Conservation (phyloP, 1,284 basidiomycete genomes). For the Meripilus lineatus region DNA sequence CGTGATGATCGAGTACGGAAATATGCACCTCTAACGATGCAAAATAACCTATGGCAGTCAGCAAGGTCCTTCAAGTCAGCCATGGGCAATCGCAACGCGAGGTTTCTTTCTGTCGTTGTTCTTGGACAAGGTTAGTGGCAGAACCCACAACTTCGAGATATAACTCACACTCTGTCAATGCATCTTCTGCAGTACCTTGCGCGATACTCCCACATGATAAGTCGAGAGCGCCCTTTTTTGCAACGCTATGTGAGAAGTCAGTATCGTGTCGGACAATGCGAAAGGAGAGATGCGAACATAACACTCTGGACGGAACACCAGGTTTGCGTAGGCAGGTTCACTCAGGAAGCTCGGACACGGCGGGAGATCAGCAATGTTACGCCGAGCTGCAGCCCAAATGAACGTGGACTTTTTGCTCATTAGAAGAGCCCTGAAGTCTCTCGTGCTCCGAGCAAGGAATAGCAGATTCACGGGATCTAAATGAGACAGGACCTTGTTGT, state of each 20-base stretch:
- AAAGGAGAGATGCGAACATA: slow-evolving; percentile 12
- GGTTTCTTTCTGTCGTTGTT: too few species aligned
- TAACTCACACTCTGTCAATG: neutral
- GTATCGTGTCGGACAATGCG: too few species aligned
- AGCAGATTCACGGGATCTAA: slow-evolving; percentile 14
- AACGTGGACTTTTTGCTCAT: slow-evolving; percentile 11
- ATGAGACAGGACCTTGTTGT: slow-evolving; percentile 8
- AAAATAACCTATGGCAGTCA: too few species aligned
- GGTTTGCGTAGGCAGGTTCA: slow-evolving; percentile 14
- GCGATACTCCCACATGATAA: neutral
- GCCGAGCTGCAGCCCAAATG: slow-evolving; percentile 11
- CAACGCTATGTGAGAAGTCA: too few species aligned
- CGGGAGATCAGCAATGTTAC: slow-evolving; percentile 8
- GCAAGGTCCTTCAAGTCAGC: too few species aligned
- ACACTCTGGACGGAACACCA: slow-evolving; percentile 12
- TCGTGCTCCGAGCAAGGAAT: slow-evolving; percentile 12
- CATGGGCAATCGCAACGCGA: too few species aligned
- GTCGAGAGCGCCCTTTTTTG: neutral
- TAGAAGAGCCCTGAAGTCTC: slow-evolving; percentile 8
- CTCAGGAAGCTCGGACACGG: slow-evolving; percentile 13
- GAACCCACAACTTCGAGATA: too few species aligned
- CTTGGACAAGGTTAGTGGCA: too few species aligned
- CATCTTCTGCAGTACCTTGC: neutral
- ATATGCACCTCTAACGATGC: too few species aligned
- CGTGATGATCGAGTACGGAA: too few species aligned